Percentiles rank a stretch among this genome's conserved stretches.
Evolutionary conservation across 1,284 basidiomycete genomes (phyloP).

Genomic region (Puccinia hordei): DNA sequence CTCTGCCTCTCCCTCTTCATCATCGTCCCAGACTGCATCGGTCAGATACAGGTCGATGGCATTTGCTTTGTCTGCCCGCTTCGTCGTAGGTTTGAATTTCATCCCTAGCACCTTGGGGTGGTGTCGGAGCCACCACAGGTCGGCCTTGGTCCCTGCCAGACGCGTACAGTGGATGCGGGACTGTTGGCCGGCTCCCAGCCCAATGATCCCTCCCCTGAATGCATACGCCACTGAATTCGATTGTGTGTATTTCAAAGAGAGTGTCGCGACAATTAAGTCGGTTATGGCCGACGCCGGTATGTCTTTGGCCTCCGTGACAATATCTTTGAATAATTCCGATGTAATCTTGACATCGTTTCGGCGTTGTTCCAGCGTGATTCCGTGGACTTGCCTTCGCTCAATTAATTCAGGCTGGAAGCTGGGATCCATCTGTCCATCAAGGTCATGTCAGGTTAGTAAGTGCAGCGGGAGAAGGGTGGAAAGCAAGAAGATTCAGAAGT

Average conservation of each 20-base stretch:
- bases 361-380: constrained; percentile 84
- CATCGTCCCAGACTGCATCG: constrained; percentile 78
- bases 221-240: constrained; percentile 99
- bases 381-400: constrained; percentile 95
- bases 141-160: constrained; percentile 94
- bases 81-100: constrained; percentile 95
- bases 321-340: constrained; percentile 76
- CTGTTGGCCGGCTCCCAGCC: constrained; percentile 96
- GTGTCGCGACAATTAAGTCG: constrained; percentile 89
- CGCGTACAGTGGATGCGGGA: constrained; percentile 99
- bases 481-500: background rate
- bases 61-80: constrained; percentile 96
- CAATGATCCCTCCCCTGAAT: constrained; percentile 86
- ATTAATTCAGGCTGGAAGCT: constrained; percentile 72
- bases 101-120: constrained; percentile 86
- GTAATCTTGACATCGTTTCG: constrained; percentile 91
- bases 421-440: constrained; percentile 70
- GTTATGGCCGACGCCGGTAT: constrained; percentile 73
- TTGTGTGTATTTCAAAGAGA: constrained; percentile 97
- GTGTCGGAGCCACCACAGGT: constrained; percentile 98
- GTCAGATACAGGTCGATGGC: constrained; percentile 96
- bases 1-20: constrained; percentile 55
- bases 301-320: constrained; percentile 86
- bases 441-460: background rate
- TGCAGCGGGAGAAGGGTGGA: background rate